Base-by-base conservation (phyloP, 176 grass and related monocot genomes). In the Saccharum officinarum region DNA sequence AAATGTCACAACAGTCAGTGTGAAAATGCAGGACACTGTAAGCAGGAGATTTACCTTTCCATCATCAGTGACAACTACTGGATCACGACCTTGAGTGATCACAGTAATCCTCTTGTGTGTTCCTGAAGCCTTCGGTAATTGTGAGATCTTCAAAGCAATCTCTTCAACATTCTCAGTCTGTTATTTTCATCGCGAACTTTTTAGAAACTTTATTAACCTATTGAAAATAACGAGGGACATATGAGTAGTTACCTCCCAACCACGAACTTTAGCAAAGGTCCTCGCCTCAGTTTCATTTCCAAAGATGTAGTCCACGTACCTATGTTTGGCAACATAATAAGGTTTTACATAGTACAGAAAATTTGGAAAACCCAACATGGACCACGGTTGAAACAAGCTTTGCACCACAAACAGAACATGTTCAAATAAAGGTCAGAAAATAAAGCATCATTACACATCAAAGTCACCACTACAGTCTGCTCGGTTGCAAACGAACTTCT, bases 201-300 rank as follows among this genome's bases (percentile, higher is more conserved):
- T 23, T 64, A 28, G 84, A 45, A 57, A 77, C 60, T 28, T 60
- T 10, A 57, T 0, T 34, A 12, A 80, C 40, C 18, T 11, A 82
- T 38, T 17, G 15, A 16, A 46, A 82, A 50, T 70, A 64, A 33
- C 26, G 16, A 12, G 64, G 6, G 20, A 47, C n/a, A 66, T 71
- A 11, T 65, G 46, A 59, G 22, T 80, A 16, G 33, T 83, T 80
- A 95, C 93, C 91, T 92, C 46, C 93, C 93, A 95, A 40, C 80
- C 81, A 76, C 46, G 88, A 76, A 95, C 93, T 92, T 76, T 84
- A 28, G 93, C 88, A 52, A 92, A 95, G 45, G 88, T 92, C 83
- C 82, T 90, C 79, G 93, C 93, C 76, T 95, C 93, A 59, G 91
- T 91, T 92, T 95, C 93, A 95, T 95, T 95, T 71, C 93, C 93